These are phyloP conservation scores for Obelidium mucronatum DNA, from an alignment of 192 early-diverging fungal species.

Conservation along the genomic window DNA sequence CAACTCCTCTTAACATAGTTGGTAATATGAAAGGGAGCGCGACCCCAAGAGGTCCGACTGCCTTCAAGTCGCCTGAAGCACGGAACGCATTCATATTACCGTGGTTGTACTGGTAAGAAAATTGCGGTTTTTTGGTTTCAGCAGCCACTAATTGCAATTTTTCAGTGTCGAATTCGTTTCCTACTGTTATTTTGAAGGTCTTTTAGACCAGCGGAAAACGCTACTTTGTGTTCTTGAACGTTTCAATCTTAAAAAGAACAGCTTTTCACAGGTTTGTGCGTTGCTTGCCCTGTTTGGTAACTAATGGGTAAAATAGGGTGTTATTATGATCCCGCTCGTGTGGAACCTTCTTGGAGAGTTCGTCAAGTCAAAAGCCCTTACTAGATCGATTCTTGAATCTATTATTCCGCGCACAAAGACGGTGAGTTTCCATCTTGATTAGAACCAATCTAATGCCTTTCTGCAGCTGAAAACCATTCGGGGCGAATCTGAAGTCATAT, in stretches of 20 bases:
- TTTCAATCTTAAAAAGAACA: neutral
- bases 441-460: neutral
- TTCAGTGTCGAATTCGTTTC: slow-evolving; percentile 19
- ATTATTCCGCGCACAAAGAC: slow-evolving; percentile 23
- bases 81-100: slow-evolving; percentile 14
- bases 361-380: slow-evolving; percentile 11
- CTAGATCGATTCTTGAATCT: slow-evolving; percentile 11
- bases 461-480: slow-evolving; percentile 8
- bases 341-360: slow-evolving; percentile 23
- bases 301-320: slow-evolving; percentile 3
- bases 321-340: slow-evolving; percentile 25
- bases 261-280: slow-evolving; percentile 10
- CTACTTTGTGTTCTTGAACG: neutral
- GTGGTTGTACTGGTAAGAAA: slow-evolving; percentile 18
- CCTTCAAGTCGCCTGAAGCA: slow-evolving; percentile 8
- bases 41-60: neutral
- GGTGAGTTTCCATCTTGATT: neutral
- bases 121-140: neutral
- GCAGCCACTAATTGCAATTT: neutral
- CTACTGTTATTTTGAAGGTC: slow-evolving; percentile 17
- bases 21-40: neutral
- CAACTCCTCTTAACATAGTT: neutral
- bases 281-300: neutral
- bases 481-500: slow-evolving; percentile 8
- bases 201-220: slow-evolving; percentile 15